Percentiles rank a stretch among this genome's conserved stretches.
These are phyloP conservation scores for Colletotrichum liriopes DNA, from an alignment of 2,329 filamentous ascomycete genomes.

Conservation along the genomic window DNA sequence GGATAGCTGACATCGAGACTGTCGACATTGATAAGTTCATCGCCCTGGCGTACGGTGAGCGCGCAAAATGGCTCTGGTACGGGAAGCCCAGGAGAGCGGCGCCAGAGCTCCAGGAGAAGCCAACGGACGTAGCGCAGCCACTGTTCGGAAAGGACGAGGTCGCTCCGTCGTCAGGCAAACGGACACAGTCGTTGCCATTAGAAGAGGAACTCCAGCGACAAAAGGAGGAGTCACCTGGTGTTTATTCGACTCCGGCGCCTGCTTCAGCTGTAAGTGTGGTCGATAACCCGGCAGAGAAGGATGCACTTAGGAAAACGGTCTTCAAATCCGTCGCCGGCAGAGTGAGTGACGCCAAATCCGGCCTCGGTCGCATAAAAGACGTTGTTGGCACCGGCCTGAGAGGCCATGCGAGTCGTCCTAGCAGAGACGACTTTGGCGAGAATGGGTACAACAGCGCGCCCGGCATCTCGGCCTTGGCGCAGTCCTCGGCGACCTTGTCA, in stretches of 20 bases:
- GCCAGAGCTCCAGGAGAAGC: slow-evolving; percentile 62
- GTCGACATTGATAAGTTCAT: slow-evolving; percentile 89
- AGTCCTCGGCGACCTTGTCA: slow-evolving; percentile 52
- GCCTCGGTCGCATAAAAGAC: slow-evolving; percentile 88
- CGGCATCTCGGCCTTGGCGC: slow-evolving; percentile 55
- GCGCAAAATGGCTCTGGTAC: slow-evolving; percentile 94
- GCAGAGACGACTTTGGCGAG: slow-evolving; percentile 69
- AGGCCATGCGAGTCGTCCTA: slow-evolving; percentile 69
- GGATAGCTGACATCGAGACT: slow-evolving; percentile 94
- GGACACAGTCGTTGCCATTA: slow-evolving; percentile 64
- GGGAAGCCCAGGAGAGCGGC: slow-evolving; percentile 84
- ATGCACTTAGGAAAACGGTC: slow-evolving; percentile 74
- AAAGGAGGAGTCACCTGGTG: slow-evolving; percentile 61
- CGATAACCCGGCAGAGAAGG: slow-evolving; percentile 68
- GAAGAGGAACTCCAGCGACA: slow-evolving; percentile 67
- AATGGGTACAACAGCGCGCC: slow-evolving; percentile 51
- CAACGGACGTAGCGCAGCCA: slow-evolving; percentile 62
- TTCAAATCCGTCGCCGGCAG: slow-evolving; percentile 86
- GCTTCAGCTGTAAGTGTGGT: slow-evolving; percentile 63
- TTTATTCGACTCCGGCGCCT: slow-evolving; percentile 61
- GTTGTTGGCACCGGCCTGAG: slow-evolving; percentile 77
- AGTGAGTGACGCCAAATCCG: slow-evolving; percentile 85
- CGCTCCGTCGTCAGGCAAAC: slow-evolving; percentile 60
- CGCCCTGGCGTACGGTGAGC: slow-evolving; percentile 83
- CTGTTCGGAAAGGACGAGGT: slow-evolving; percentile 71